A percentile compares a stretch with the other conserved stretches of the same genome.
phyloP scores from a whole-genome alignment of 257 asterid species.

The Ilex asprella region DNA sequence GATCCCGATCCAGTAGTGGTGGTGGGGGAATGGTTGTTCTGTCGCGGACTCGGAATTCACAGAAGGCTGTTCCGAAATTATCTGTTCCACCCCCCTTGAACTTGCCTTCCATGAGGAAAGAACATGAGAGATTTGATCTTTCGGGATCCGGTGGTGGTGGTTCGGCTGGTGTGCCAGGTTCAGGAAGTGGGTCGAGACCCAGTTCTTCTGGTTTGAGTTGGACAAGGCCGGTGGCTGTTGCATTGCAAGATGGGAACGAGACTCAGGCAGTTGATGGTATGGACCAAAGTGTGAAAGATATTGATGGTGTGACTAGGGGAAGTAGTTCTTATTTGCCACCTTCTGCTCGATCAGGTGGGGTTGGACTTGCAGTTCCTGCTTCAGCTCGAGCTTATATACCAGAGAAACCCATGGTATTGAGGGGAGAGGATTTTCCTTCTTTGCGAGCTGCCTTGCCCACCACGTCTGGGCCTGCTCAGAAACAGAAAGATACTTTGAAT shows the following conservation, averaged over 20 bases:
- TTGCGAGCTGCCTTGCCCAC: slow-evolving; percentile 79
- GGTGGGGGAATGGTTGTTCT: slow-evolving; percentile 89
- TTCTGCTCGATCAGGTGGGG: slow-evolving; percentile 57
- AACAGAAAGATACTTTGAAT: slow-evolving; percentile 51
- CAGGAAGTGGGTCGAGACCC: slow-evolving; percentile 71
- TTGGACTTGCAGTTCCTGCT: slow-evolving; percentile 26
- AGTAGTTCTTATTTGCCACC: slow-evolving; percentile 69
- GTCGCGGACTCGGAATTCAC: slow-evolving; percentile 56
- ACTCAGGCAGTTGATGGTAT: slow-evolving; percentile 27
- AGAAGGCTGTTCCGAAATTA: slow-evolving; percentile 65
- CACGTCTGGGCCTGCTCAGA: slow-evolving; percentile 55
- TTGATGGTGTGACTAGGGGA: slow-evolving; percentile 34
- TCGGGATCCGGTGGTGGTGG: slow-evolving; percentile 52
- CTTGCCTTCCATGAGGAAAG: slow-evolving; percentile 92
- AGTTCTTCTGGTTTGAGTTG: slow-evolving; percentile 84
- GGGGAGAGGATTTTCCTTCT: slow-evolving; percentile 99
- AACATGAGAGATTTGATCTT: slow-evolving; percentile 69
- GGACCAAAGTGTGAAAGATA: slow-evolving; percentile 23
- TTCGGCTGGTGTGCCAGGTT: slow-evolving; percentile 26
- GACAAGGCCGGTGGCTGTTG: slow-evolving; percentile 58
- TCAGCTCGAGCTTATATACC: slow-evolving; percentile 35
- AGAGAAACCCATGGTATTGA: slow-evolving; percentile 66
- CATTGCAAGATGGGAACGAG: slow-evolving; percentile 33
- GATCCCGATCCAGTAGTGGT: slow-evolving; percentile 52
- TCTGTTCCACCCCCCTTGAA: slow-evolving; percentile 97